A percentile compares a stretch with the other conserved stretches of the same genome.
Evolutionary conservation across 2,329 filamentous ascomycete genomes (phyloP).

Genomic region (Cercospora sesami): DNA sequence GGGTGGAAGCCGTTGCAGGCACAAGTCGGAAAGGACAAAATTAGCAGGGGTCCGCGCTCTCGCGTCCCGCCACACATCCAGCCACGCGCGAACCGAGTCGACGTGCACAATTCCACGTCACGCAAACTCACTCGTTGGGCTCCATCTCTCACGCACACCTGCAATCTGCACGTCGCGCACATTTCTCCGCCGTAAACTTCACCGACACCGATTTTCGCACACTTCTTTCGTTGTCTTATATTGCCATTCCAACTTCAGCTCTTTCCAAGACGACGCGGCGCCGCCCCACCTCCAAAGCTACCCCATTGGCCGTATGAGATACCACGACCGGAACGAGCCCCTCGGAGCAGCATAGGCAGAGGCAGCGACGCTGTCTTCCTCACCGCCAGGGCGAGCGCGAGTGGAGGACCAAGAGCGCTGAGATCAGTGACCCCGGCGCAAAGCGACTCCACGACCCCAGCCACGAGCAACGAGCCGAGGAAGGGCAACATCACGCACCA

Average conservation of each 20-base stretch:
- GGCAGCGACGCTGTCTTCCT: not conserved
- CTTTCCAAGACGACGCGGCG: not conserved
- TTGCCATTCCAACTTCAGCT: not conserved
- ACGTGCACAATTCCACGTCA: conserved; percentile 1
- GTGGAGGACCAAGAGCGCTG: not conserved
- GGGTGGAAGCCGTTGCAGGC: not conserved
- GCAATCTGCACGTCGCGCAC: not conserved
- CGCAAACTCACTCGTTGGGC: not conserved
- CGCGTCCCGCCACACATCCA: conserved; percentile 1
- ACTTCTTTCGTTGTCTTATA: not conserved
- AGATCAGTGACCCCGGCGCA: not conserved
- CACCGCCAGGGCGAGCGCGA: not conserved
- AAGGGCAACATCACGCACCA: conserved; percentile 18
- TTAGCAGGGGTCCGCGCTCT: conserved; percentile 1
- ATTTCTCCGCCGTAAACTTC: not conserved
- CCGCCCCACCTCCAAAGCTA: not conserved
- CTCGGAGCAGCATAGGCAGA: not conserved
- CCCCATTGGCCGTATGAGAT: not conserved
- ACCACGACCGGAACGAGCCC: not conserved
- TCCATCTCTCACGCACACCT: not conserved
- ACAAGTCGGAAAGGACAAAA: not conserved
- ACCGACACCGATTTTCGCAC: not conserved
- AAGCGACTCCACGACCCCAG: not conserved
- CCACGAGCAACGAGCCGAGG: not conserved
- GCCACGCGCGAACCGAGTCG: conserved; percentile 2